These are phyloP conservation scores for Pseudopithomyces chartarum DNA, from an alignment of 2,329 filamentous ascomycete genomes.

Conservation along the genomic window DNA sequence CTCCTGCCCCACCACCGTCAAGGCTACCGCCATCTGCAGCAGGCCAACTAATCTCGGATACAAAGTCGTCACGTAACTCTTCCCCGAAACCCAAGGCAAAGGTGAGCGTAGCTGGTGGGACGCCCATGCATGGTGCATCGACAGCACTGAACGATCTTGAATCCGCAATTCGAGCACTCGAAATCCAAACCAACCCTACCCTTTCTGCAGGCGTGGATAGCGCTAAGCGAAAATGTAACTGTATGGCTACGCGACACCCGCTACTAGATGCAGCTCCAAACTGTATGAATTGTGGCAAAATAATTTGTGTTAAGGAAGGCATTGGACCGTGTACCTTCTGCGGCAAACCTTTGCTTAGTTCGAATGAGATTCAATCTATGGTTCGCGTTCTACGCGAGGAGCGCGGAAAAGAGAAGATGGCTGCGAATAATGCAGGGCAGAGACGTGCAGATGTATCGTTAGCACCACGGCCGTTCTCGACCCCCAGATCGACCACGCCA, in stretches of 20 bases:
- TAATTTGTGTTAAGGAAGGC: conserved; percentile 92
- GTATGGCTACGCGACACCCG: conserved; percentile 85
- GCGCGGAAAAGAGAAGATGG: conserved; percentile 84
- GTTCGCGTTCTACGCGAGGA: conserved; percentile 82
- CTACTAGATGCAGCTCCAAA: conserved; percentile 91
- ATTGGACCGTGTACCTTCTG: conserved; percentile 95
- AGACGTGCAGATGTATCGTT: conserved; percentile 68
- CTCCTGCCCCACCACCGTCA: conserved; percentile 53
- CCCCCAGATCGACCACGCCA: conserved; percentile 38
- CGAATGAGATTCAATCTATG: conserved; percentile 80
- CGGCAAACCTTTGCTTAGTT: conserved; percentile 71
- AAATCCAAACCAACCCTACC: conserved; percentile 88
- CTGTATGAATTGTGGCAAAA: conserved; percentile 89
- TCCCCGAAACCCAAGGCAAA: conserved; percentile 63
- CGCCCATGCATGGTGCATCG: conserved; percentile 80
- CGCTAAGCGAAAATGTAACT: conserved; percentile 75
- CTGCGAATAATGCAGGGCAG: conserved; percentile 74
- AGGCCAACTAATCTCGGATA: conserved; percentile 82
- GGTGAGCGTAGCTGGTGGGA: conserved; percentile 74
- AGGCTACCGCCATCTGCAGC: conserved; percentile 70
- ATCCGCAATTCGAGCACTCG: conserved; percentile 83
- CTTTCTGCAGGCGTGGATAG: conserved; percentile 59
- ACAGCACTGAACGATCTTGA: conserved; percentile 71
- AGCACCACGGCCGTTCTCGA: conserved; percentile 64
- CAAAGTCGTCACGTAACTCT: conserved; percentile 60